Evolutionary conservation across 768 basidiomycete species (phyloP).

Genomic region (Serendipita vermifera): DNA sequence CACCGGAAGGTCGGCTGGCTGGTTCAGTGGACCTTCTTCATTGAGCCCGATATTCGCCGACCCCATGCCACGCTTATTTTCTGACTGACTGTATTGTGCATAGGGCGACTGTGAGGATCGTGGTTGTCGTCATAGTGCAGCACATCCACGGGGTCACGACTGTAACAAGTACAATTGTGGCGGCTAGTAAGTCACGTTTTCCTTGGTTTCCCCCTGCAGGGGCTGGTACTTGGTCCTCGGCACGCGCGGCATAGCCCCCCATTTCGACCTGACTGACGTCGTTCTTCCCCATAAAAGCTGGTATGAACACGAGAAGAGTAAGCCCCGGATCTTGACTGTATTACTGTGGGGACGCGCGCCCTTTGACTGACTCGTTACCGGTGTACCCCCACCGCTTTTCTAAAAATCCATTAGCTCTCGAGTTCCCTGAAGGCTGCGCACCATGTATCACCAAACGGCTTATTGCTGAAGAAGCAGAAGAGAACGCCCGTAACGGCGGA

Average conservation of each 20-base stretch:
- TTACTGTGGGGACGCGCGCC: too few relatives aligned
- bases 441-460: slow-evolving; percentile 3
- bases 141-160: background rate
- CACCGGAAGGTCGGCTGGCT: too few relatives aligned
- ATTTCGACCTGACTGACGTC: background rate
- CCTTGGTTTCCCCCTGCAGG: too few relatives aligned
- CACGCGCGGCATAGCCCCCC: too few relatives aligned
- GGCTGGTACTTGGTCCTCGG: too few relatives aligned
- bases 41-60: too few relatives aligned
- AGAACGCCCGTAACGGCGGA: too few relatives aligned
- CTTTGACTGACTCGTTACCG: background rate
- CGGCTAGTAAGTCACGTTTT: background rate
- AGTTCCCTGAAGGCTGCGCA: slow-evolving; percentile 1
- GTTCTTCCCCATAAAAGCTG: background rate
- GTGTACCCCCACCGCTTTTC: too few relatives aligned
- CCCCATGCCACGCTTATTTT: too few relatives aligned
- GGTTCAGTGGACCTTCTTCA: too few relatives aligned
- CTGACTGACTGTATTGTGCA: too few relatives aligned
- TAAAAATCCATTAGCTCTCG: background rate
- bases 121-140: background rate
- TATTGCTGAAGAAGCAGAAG: background rate
- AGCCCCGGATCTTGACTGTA: too few relatives aligned
- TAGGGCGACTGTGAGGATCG: slow-evolving; percentile 5
- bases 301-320: slow-evolving; percentile 8
- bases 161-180: background rate